Conservation (phyloP, 371 early-diverging fungal genomes). For the Rhizopus delemar region DNA sequence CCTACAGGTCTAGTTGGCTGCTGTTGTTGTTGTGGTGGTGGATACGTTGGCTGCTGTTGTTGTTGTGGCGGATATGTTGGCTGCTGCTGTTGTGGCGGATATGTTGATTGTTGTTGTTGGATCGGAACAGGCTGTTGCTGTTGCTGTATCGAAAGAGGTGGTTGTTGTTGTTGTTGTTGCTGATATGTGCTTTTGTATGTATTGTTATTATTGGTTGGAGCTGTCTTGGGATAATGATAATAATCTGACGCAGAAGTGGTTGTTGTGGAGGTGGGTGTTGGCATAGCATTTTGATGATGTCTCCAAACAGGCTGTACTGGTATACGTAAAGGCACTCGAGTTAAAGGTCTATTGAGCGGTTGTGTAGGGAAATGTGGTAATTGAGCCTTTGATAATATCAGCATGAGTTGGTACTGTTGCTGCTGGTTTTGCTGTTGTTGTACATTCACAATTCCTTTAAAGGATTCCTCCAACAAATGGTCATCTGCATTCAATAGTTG, state of each 20-base stretch:
- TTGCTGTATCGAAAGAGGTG: neutral
- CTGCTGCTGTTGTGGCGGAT: too few species aligned
- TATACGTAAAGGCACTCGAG: conserved; percentile 31
- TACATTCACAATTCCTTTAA: conserved; percentile 38
- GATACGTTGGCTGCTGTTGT: conserved; percentile 3
- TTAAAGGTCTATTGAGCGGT: conserved; percentile 22
- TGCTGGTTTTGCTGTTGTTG: conserved; percentile 40
- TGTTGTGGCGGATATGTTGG: neutral
- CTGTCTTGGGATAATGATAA: conserved; percentile 11
- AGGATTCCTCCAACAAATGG: conserved; percentile 43
- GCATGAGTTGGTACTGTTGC: conserved; percentile 26
- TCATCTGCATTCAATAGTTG: conserved; percentile 40
- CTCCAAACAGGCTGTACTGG: conserved; percentile 31
- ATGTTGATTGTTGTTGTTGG: too few species aligned
- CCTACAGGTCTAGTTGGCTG: neutral
- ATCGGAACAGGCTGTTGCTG: too few species aligned
- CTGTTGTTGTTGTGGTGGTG: neutral
- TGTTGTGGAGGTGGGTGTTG: neutral
- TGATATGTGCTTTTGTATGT: neutral
- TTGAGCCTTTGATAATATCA: conserved; percentile 29
- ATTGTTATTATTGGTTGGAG: too few species aligned
- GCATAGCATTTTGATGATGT: conserved; percentile 5
- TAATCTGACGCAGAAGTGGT: conserved; percentile 21
- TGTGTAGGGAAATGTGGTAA: conserved; percentile 31
- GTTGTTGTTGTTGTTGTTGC: conserved; percentile 15